Percentiles rank a stretch among this genome's conserved stretches.
Conservation (phyloP, 192 early-diverging fungal species). For the Entomortierella chlamydospora region DNA sequence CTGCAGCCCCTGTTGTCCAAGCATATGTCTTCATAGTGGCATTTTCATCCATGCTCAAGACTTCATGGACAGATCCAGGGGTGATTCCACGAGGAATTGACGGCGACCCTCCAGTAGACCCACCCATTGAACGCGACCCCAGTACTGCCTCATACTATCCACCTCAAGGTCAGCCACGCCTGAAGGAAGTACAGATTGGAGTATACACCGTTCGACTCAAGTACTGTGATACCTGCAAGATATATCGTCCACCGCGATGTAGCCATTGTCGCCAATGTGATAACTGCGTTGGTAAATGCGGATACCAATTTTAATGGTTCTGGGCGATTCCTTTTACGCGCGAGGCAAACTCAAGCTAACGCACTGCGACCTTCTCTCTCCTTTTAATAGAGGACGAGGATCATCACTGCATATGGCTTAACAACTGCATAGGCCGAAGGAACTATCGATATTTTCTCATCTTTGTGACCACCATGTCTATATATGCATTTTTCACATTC, state of each 20-base stretch:
- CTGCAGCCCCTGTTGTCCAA: slow-evolving; percentile 74
- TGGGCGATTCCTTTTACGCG: no score
- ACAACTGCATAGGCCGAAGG: slow-evolving; percentile 89
- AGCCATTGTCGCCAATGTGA: slow-evolving; percentile 91
- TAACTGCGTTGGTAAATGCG: slow-evolving; percentile 89
- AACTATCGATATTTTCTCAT: slow-evolving; percentile 88
- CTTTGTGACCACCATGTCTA: slow-evolving; percentile 71
- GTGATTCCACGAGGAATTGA: slow-evolving; percentile 78
- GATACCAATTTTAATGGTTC: no score
- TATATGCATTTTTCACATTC: slow-evolving; percentile 72
- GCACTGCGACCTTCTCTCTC: no score
- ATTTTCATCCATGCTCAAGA: slow-evolving; percentile 75
- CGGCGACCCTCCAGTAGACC: slow-evolving; percentile 62
- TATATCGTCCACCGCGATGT: slow-evolving; percentile 89
- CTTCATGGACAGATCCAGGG: slow-evolving; percentile 83
- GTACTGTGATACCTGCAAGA: slow-evolving; percentile 91
- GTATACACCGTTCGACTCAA: slow-evolving; percentile 75
- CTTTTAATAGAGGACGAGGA: slow-evolving; percentile 73
- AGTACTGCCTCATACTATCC: slow-evolving; percentile 44
- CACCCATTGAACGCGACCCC: slow-evolving; percentile 62
- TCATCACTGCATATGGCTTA: slow-evolving; percentile 96
- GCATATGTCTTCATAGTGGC: slow-evolving; percentile 71
- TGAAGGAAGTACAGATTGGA: slow-evolving; percentile 71
- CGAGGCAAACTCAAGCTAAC: no score
- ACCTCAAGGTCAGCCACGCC: slow-evolving; percentile 53